Conservation (phyloP, 1,284 basidiomycete genomes). For the Inonotus hispidus region DNA sequence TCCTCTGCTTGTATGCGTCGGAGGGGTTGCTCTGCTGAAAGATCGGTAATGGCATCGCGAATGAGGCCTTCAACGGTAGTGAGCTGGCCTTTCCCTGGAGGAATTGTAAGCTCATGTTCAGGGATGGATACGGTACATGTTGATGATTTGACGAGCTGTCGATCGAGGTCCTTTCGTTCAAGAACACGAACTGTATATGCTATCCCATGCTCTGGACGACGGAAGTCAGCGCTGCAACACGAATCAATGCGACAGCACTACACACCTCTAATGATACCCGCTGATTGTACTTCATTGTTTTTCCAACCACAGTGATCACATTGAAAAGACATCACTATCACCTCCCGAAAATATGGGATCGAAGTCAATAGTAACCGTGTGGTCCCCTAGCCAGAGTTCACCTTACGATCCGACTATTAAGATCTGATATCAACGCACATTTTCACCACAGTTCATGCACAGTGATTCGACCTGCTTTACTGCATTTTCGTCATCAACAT, state of each 20-base stretch:
- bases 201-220: conserved; percentile 51
- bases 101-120: conserved; percentile 90
- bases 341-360: conserved; percentile 95
- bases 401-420: conserved; percentile 10
- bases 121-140: conserved; percentile 81
- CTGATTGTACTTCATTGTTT: conserved; percentile 96
- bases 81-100: conserved; percentile 83
- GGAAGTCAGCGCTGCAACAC: not conserved
- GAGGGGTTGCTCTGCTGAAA: conserved; percentile 81
- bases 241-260: conserved; percentile 16
- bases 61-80: conserved; percentile 96
- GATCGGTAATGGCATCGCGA: conserved; percentile 80
- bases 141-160: conserved; percentile 91
- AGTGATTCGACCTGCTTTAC: conserved; percentile 86
- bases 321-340: conserved; percentile 94
- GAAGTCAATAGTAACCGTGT: conserved; percentile 90
- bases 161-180: conserved; percentile 75
- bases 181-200: conserved; percentile 82
- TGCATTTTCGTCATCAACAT: conserved; percentile 51
- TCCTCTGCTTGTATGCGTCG: conserved; percentile 80
- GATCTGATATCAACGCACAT: conserved; percentile 45
- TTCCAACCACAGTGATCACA: conserved; percentile 89
- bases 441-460: conserved; percentile 91
- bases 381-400: conserved; percentile 57
- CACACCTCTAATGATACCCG: conserved; percentile 83